Evolutionary conservation across 352 stramenopile genomes (phyloP).

Genomic region (Pythium aquatile): DNA sequence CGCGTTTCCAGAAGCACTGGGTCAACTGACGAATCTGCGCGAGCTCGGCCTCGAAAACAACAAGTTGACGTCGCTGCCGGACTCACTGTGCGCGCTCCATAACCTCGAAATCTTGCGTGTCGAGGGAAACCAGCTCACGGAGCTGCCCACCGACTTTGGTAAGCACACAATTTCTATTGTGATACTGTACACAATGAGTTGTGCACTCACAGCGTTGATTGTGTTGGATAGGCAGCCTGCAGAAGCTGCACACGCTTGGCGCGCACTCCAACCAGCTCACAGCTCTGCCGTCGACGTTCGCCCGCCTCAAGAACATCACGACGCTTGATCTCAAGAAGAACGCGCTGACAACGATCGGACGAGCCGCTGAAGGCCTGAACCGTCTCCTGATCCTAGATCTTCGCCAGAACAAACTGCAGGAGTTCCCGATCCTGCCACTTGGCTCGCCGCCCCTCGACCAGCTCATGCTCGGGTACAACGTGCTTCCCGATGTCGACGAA

Average conservation of each 20-base stretch:
- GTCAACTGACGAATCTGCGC: slow-evolving; percentile 50
- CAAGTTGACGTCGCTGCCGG: slow-evolving; percentile 55
- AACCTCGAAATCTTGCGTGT: slow-evolving; percentile 61
- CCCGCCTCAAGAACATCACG: slow-evolving; percentile 39
- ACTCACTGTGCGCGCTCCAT: slow-evolving; percentile 39
- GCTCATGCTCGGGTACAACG: slow-evolving; percentile 77
- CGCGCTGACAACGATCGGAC: slow-evolving; percentile 34
- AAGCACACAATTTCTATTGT: slow-evolving; percentile 3
- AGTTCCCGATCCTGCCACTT: slow-evolving; percentile 56
- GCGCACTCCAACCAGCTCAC: slow-evolving; percentile 63
- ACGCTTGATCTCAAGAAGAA: slow-evolving; percentile 82
- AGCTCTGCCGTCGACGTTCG: slow-evolving; percentile 50
- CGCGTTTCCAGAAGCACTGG: slow-evolving; percentile 43
- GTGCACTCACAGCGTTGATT: background rate
- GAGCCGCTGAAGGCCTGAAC: slow-evolving; percentile 33
- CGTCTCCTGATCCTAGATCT: slow-evolving; percentile 67
- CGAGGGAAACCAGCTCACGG: slow-evolving; percentile 57
- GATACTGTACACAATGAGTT: background rate
- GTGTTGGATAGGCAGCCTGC: slow-evolving; percentile 30
- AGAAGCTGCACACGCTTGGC: slow-evolving; percentile 51
- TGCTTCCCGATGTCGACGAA: slow-evolving; percentile 45
- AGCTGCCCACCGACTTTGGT: slow-evolving; percentile 55
- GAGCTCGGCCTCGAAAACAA: slow-evolving; percentile 68
- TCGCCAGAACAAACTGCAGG: slow-evolving; percentile 63
- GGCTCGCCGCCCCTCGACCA: slow-evolving; percentile 52